Conservation (phyloP, 2,329 filamentous ascomycete genomes). For the Pestalotiopsis fici region DNA sequence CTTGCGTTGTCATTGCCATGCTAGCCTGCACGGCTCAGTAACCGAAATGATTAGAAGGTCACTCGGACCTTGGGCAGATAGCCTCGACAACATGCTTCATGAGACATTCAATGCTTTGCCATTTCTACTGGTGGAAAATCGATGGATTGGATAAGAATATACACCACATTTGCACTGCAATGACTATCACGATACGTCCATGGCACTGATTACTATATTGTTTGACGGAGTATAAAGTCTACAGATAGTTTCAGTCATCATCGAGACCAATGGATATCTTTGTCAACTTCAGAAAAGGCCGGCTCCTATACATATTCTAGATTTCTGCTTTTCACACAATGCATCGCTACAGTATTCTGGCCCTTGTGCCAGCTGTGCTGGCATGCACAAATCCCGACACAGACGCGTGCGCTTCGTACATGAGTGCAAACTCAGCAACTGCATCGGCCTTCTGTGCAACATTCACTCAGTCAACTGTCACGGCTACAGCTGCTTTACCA, state of each 20-base stretch:
- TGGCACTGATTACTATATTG: not conserved
- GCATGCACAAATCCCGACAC: conserved; percentile 29
- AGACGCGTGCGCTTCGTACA: conserved; percentile 33
- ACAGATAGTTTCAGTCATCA: not conserved
- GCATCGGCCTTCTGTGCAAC: conserved; percentile 34
- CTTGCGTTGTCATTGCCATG: not conserved
- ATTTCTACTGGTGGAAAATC: conserved; percentile 4
- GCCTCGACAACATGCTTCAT: not conserved
- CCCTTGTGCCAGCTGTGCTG: conserved; percentile 14
- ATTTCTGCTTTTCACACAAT: no score
- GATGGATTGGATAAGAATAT: not conserved
- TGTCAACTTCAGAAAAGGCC: no score
- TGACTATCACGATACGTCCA: not conserved
- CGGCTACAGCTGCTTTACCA: conserved; percentile 24
- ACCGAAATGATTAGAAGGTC: not conserved
- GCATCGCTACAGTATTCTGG: conserved; percentile 3
- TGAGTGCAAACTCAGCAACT: conserved; percentile 28
- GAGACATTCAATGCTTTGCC: not conserved
- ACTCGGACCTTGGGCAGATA: not conserved
- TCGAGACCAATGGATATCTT: no score
- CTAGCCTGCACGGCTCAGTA: not conserved
- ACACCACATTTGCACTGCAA: not conserved
- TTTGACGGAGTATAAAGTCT: not conserved
- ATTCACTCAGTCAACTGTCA: conserved; percentile 28
- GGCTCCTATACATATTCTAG: no score